Conservation (phyloP, 1,284 basidiomycete genomes). For the Bjerkandera adusta region DNA sequence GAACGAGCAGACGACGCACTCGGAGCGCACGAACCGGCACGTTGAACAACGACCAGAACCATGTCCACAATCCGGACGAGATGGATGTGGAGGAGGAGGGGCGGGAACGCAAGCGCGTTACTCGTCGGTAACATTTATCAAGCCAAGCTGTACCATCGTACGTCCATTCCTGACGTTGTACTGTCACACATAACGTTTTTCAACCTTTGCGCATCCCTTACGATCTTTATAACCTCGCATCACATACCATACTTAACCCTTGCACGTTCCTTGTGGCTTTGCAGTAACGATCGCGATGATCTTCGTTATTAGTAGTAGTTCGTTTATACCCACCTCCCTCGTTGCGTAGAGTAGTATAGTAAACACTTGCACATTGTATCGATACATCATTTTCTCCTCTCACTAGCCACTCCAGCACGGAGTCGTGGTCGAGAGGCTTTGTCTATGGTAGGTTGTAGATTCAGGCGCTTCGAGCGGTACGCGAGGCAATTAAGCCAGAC, state of each 20-base stretch:
- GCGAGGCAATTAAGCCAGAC: too few relatives aligned
- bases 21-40: conserved; percentile 12
- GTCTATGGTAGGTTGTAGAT: too few relatives aligned
- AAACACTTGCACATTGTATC: conserved; percentile 6
- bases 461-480: too few relatives aligned
- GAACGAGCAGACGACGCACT: conserved; percentile 9
- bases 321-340: conserved; percentile 2
- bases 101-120: conserved; percentile 37
- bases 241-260: neutral
- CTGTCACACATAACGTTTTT: neutral
- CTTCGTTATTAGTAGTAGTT: conserved; percentile 1
- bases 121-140: conserved; percentile 26
- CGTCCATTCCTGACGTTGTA: neutral
- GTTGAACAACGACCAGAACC: conserved; percentile 19
- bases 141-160: neutral
- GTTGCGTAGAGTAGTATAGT: conserved; percentile 9
- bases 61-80: conserved; percentile 20
- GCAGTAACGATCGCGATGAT: too few relatives aligned
- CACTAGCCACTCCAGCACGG: too few relatives aligned
- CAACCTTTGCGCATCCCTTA: conserved; percentile 1
- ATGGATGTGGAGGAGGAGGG: conserved; percentile 41
- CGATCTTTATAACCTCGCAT: neutral
- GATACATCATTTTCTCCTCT: too few relatives aligned
- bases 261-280: neutral
- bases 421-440: too few relatives aligned